A percentile compares a stretch with the other conserved stretches of the same genome.
Conservation (phyloP, 768 basidiomycete genomes). For the Sporobolomyces roseus region DNA sequence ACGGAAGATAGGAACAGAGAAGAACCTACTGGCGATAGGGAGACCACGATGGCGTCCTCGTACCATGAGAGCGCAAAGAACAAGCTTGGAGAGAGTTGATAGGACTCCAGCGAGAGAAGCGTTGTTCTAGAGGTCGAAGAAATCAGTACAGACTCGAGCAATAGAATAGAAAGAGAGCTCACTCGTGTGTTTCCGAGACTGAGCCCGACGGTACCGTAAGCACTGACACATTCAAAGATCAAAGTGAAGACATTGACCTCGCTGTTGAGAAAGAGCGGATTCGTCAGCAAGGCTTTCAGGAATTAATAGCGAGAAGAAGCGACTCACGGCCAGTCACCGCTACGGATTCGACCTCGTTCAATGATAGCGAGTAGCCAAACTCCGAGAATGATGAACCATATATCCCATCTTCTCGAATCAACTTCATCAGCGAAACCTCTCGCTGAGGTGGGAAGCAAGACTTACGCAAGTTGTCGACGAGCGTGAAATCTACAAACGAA, state of each 20-base stretch:
- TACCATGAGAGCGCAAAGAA: conserved; percentile 83
- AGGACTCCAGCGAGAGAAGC: conserved; percentile 78
- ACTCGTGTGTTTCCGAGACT: conserved; percentile 82
- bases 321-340: conserved; percentile 26
- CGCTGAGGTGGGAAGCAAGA: no score
- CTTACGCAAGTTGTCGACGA: conserved; percentile 71
- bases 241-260: conserved; percentile 41
- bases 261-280: conserved; percentile 1
- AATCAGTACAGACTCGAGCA: not conserved
- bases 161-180: conserved; percentile 43
- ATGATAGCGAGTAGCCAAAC: conserved; percentile 88
- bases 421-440: no score
- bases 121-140: conserved; percentile 59
- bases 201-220: conserved; percentile 83
- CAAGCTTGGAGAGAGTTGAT: conserved; percentile 75
- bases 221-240: conserved; percentile 60
- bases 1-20: not conserved
- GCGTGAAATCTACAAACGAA: conserved; percentile 57
- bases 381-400: conserved; percentile 90
- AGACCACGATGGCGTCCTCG: conserved; percentile 53
- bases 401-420: conserved; percentile 82
- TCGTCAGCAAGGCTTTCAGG: no score
- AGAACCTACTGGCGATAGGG: conserved; percentile 38
- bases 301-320: not conserved
- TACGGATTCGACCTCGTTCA: conserved; percentile 53